Evolutionary conservation across 1,284 basidiomycete genomes (phyloP).

Genomic region (Golubevia sp.): DNA sequence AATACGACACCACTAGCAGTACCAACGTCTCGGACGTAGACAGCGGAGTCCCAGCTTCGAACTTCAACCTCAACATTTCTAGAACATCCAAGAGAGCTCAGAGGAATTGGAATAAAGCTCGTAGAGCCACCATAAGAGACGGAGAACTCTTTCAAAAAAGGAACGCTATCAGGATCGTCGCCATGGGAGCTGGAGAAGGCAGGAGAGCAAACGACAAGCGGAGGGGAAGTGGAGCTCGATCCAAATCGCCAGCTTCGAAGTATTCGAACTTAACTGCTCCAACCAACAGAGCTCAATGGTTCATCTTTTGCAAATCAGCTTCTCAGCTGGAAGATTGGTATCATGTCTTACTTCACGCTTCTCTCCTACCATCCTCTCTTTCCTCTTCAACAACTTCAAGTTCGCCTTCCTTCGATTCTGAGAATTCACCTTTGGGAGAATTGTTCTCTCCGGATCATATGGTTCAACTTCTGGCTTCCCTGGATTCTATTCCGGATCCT

Average conservation of each 20-base stretch:
- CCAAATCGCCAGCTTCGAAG: slow-evolving; percentile 1
- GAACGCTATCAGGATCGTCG: slow-evolving; percentile 52
- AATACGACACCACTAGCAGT: background rate
- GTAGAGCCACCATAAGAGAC: slow-evolving; percentile 31
- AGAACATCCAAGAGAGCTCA: background rate
- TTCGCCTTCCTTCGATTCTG: slow-evolving; percentile 5
- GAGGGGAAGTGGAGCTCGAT: slow-evolving; percentile 3
- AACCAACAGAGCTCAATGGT: slow-evolving; percentile 34
- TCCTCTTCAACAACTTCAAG: background rate
- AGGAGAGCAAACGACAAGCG: background rate
- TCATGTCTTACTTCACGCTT: slow-evolving; percentile 44
- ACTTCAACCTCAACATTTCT: background rate
- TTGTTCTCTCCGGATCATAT: slow-evolving; percentile 45
- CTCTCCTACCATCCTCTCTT: slow-evolving; percentile 24
- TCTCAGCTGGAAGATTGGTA: slow-evolving; percentile 56
- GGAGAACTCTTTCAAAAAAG: slow-evolving; percentile 56
- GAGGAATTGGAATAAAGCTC: slow-evolving; percentile 20
- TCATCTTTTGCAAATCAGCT: slow-evolving; percentile 46
- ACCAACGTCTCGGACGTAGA: slow-evolving; percentile 2
- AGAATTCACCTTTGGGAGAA: slow-evolving; percentile 19
- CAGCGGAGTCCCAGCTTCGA: background rate
- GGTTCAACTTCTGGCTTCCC: slow-evolving; percentile 33
- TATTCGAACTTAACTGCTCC: background rate
- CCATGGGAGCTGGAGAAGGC: slow-evolving; percentile 7
- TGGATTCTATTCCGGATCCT: slow-evolving; percentile 51